These are phyloP conservation scores for Intubia oerlemansii DNA, from an alignment of 2,329 filamentous ascomycete genomes.

Conservation along the genomic window DNA sequence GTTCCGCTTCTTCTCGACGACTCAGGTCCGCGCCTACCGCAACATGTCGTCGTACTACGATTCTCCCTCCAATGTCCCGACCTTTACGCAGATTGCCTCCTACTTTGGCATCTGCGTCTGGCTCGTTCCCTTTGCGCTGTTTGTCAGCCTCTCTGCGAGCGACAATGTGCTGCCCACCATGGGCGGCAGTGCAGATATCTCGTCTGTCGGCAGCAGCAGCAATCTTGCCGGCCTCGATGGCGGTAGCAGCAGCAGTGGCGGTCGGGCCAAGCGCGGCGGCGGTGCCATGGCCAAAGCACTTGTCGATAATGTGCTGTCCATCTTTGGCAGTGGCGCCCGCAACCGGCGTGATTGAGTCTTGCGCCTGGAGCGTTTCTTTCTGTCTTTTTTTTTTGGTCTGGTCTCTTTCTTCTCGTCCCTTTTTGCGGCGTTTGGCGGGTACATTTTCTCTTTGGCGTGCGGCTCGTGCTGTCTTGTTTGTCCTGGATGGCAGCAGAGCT, in stretches of 20 bases:
- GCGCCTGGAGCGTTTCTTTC: too few species aligned
- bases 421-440: neutral
- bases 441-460: too few species aligned
- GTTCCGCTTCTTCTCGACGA: conserved; percentile 75
- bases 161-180: conserved; percentile 92
- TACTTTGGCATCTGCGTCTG: conserved; percentile 95
- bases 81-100: conserved; percentile 83
- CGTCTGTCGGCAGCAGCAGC: conserved; percentile 15
- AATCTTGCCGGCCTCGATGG: conserved; percentile 25
- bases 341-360: too few species aligned
- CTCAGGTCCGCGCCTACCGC: conserved; percentile 34
- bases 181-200: conserved; percentile 31
- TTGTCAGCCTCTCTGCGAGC: conserved; percentile 80
- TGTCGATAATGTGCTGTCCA: conserved; percentile 33
- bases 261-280: conserved; percentile 25
- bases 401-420: conserved; percentile 6
- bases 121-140: conserved; percentile 87
- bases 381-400: too few species aligned
- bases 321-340: too few species aligned
- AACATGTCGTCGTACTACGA: conserved; percentile 41
- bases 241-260: conserved; percentile 20
- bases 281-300: conserved; percentile 47
- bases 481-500: too few species aligned
- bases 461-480: too few species aligned
- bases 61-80: conserved; percentile 40